Conservation (phyloP, 1,139 yeast genomes). For the Taphrina populina region DNA sequence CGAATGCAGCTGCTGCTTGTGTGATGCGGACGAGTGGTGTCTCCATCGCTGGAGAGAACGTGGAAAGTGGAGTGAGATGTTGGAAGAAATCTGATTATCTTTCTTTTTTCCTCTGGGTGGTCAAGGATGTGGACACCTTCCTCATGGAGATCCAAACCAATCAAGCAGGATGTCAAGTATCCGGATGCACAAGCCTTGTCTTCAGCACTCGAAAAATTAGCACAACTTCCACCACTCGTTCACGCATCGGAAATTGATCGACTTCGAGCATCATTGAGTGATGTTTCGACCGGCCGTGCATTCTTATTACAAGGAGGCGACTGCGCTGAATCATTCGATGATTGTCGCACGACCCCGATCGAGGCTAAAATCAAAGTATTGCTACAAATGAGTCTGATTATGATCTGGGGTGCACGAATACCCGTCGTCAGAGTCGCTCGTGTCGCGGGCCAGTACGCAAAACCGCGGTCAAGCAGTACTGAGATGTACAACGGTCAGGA, state of each 20-base stretch:
- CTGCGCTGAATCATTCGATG: slow-evolving; percentile 51
- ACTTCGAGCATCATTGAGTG: slow-evolving; percentile 45
- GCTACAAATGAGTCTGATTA: slow-evolving; percentile 50
- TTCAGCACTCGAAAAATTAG: slow-evolving; percentile 48
- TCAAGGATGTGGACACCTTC: slow-evolving; percentile 48
- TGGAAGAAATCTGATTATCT: too few species aligned
- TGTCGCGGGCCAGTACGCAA: slow-evolving; percentile 52
- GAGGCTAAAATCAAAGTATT: slow-evolving; percentile 50
- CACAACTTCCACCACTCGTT: slow-evolving; percentile 50
- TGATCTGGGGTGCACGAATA: slow-evolving; percentile 44
- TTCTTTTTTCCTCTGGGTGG: too few species aligned
- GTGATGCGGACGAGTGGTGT: too few species aligned
- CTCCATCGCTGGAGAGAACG: too few species aligned
- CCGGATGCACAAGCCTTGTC: slow-evolving; percentile 47
- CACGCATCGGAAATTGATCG: slow-evolving; percentile 45
- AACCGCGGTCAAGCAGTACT: slow-evolving; percentile 45
- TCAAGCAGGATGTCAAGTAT: slow-evolving; percentile 50
- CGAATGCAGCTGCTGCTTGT: too few species aligned
- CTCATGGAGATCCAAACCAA: slow-evolving; percentile 50
- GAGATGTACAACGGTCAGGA: slow-evolving; percentile 49
- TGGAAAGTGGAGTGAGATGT: too few species aligned
- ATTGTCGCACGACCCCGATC: slow-evolving; percentile 45
- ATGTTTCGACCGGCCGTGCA: slow-evolving; percentile 50
- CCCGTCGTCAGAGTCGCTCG: slow-evolving; percentile 49
- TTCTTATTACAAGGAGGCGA: slow-evolving; percentile 53